Conservation (phyloP, 1,284 basidiomycete genomes). For the Malassezia yamatoensis region DNA sequence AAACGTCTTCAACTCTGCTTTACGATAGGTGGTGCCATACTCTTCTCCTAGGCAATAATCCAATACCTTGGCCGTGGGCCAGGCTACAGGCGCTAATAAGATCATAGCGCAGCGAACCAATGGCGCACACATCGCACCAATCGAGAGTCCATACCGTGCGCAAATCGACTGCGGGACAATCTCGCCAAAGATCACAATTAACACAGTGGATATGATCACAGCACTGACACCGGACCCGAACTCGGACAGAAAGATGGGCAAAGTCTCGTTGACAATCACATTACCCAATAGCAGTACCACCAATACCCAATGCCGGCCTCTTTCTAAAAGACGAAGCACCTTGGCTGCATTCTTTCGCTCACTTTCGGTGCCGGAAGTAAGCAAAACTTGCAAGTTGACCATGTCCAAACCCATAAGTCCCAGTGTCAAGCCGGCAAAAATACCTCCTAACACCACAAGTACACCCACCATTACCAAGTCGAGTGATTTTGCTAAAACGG, state of each 20-base stretch:
- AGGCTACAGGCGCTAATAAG: slow-evolving; percentile 50
- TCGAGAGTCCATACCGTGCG: slow-evolving; percentile 78
- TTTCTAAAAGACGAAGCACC: slow-evolving; percentile 59
- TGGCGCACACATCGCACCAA: slow-evolving; percentile 80
- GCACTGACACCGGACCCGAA: slow-evolving; percentile 42
- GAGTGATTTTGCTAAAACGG: slow-evolving; percentile 1
- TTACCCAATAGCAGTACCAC: slow-evolving; percentile 71
- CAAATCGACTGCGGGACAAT: slow-evolving; percentile 55
- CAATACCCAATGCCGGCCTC: slow-evolving; percentile 85
- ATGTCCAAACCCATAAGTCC: slow-evolving; percentile 91
- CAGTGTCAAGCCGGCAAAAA: slow-evolving; percentile 61
- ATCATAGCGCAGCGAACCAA: slow-evolving; percentile 52
- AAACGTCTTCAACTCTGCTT: slow-evolving; percentile 70
- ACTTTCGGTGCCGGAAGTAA: slow-evolving; percentile 64
- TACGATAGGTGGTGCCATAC: slow-evolving; percentile 49
- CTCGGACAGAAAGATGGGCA: slow-evolving; percentile 48
- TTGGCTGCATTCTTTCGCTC: slow-evolving; percentile 50
- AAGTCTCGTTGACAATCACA: slow-evolving; percentile 60
- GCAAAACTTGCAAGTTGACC: slow-evolving; percentile 74
- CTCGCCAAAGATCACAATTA: slow-evolving; percentile 52
- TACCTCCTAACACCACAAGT: slow-evolving; percentile 48
- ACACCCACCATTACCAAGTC: slow-evolving; percentile 7
- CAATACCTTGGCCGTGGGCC: slow-evolving; percentile 48
- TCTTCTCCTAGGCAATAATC: slow-evolving; percentile 52
- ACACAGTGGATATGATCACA: slow-evolving; percentile 38